Evolutionary conservation across 352 stramenopile genomes (phyloP).

Genomic region (Thraustotheca clavata): DNA sequence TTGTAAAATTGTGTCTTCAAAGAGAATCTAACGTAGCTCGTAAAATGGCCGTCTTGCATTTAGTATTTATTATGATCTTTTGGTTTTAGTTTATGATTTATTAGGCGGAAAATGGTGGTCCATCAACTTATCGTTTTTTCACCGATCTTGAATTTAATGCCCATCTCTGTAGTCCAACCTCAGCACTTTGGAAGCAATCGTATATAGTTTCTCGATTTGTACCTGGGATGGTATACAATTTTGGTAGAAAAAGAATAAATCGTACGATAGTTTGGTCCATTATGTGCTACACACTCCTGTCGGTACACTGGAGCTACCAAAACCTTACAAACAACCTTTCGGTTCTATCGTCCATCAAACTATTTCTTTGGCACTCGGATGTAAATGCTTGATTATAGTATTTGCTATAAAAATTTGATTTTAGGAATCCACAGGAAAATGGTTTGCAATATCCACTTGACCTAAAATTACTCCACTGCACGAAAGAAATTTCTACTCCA

Average conservation of each 20-base stretch:
- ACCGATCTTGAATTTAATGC: constrained; percentile 18
- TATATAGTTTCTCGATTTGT: constrained; percentile 7
- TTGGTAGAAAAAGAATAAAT: too few species aligned
- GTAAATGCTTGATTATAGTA: neutral
- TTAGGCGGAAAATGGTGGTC: neutral
- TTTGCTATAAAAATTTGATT: neutral
- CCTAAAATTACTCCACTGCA: neutral
- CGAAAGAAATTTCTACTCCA: constrained; percentile 3
- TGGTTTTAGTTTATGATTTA: neutral
- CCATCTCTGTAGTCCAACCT: constrained; percentile 8
- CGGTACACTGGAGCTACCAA: neutral
- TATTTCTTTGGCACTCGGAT: constrained; percentile 9
- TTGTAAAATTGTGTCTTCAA: constrained; percentile 13
- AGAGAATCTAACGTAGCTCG: constrained; percentile 12
- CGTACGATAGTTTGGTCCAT: constrained; percentile 13
- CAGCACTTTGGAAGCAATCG: neutral
- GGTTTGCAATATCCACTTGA: constrained; percentile 11
- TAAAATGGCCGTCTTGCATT: neutral
- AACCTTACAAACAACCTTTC: neutral
- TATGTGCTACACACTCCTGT: constrained; percentile 2
- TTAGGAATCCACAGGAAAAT: neutral
- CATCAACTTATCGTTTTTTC: neutral
- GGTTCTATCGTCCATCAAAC: constrained; percentile 5
- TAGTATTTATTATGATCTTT: neutral
- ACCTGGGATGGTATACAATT: constrained; percentile 1